These are phyloP conservation scores for Populus ilicifolia DNA, from an alignment of 345 rosid species.

Conservation along the genomic window DNA sequence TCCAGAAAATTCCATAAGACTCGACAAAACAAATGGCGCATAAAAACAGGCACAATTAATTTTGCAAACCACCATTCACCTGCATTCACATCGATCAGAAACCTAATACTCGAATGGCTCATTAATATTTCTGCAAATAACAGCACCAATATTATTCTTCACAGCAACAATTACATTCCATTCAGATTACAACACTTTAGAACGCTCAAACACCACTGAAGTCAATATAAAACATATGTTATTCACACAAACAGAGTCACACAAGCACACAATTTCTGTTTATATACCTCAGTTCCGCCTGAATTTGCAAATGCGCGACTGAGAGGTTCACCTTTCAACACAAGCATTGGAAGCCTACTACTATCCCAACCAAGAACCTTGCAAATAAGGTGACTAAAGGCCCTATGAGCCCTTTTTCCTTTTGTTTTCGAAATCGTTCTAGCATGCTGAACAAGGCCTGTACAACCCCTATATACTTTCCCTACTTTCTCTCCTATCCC, in stretches of 20 bases:
- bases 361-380: constrained; percentile 77
- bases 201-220: background rate
- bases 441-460: constrained; percentile 70
- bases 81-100: background rate
- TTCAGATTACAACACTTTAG: background rate
- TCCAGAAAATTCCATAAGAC: background rate
- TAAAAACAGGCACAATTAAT: background rate
- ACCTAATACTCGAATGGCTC: background rate
- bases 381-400: constrained; percentile 62
- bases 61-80: background rate
- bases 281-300: background rate
- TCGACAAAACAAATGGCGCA: background rate
- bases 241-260: background rate
- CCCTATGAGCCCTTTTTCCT: constrained; percentile 56
- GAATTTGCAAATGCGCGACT: constrained; percentile 13
- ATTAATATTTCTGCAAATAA: background rate
- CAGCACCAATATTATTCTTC: background rate
- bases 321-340: constrained; percentile 37
- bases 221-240: background rate
- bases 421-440: constrained; percentile 41
- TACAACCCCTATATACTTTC: constrained; percentile 55
- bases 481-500: constrained; percentile 38
- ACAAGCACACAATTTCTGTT: background rate
- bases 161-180: background rate
- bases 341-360: constrained; percentile 37